Evolutionary conservation across 176 grass and related monocot genomes (phyloP).

Genomic region (Triticum turgidum): DNA sequence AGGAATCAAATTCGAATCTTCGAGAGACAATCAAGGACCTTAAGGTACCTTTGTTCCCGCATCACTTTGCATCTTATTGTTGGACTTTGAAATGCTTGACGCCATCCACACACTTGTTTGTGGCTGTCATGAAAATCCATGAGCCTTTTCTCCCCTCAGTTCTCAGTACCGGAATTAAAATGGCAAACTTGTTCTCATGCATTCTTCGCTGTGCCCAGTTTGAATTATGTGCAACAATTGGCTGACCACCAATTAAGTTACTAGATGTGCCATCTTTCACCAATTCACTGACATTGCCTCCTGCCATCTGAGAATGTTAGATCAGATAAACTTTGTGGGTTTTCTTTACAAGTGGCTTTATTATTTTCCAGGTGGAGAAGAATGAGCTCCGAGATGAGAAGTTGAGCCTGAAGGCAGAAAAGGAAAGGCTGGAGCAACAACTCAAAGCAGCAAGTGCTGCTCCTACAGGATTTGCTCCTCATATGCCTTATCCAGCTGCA

Average conservation of each 20-base stretch:
- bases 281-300: background rate
- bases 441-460: constrained; percentile 52
- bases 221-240: background rate
- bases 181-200: background rate
- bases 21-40: constrained; percentile 60
- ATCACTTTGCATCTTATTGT: background rate
- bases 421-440: constrained; percentile 72
- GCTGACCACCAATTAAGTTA: background rate
- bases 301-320: background rate
- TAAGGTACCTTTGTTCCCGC: constrained; percentile 48
- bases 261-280: background rate
- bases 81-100: background rate
- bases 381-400: constrained; percentile 80
- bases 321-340: background rate
- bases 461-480: constrained; percentile 63
- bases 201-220: background rate
- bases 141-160: background rate
- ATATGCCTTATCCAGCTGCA: constrained; percentile 56
- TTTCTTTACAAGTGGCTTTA: background rate
- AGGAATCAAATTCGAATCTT: constrained; percentile 64
- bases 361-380: constrained; percentile 64
- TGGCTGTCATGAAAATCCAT: background rate
- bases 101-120: background rate
- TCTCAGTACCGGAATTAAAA: background rate
- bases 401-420: constrained; percentile 69